Evolutionary conservation across 2,329 filamentous ascomycete species (phyloP).

Genomic region (Trichocomaceae sp.): DNA sequence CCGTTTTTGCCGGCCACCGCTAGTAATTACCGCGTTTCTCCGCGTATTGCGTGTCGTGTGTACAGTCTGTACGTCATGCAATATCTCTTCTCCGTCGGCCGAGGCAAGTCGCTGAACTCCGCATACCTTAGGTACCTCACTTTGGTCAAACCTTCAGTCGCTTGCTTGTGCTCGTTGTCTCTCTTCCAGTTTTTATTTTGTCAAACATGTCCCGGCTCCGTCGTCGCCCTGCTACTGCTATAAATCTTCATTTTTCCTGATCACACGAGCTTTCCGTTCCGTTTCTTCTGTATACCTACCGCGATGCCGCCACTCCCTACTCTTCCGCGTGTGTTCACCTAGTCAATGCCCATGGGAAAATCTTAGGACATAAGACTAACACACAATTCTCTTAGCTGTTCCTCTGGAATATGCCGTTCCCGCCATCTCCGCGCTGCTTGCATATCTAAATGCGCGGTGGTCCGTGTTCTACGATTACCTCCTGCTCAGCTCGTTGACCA

Average conservation of each 20-base stretch:
- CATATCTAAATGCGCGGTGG: slow-evolving; percentile 70
- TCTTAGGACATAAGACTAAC: not conserved
- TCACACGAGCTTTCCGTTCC: not conserved
- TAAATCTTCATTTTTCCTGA: not conserved
- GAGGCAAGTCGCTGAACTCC: not conserved
- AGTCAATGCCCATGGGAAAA: no score
- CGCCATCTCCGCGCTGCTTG: slow-evolving; percentile 59
- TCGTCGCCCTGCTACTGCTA: not conserved
- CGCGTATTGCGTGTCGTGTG: not conserved
- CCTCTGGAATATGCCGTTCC: slow-evolving; percentile 46
- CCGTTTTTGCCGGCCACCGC: not conserved
- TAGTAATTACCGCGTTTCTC: not conserved
- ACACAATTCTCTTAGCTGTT: slow-evolving; percentile 21
- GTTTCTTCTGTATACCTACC: not conserved
- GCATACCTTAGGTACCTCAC: not conserved
- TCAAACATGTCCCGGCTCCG: slow-evolving; percentile 4
- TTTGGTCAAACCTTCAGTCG: not conserved
- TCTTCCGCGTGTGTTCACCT: not conserved
- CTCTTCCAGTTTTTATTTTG: not conserved
- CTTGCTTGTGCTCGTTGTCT: not conserved
- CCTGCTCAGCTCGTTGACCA: slow-evolving; percentile 52
- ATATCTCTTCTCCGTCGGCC: no score
- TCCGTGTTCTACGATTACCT: slow-evolving; percentile 59
- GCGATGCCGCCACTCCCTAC: slow-evolving; percentile 9
- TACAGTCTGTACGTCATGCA: not conserved